phyloP scores from a whole-genome alignment of 441 rosid species.

The Populus hybrid region DNA sequence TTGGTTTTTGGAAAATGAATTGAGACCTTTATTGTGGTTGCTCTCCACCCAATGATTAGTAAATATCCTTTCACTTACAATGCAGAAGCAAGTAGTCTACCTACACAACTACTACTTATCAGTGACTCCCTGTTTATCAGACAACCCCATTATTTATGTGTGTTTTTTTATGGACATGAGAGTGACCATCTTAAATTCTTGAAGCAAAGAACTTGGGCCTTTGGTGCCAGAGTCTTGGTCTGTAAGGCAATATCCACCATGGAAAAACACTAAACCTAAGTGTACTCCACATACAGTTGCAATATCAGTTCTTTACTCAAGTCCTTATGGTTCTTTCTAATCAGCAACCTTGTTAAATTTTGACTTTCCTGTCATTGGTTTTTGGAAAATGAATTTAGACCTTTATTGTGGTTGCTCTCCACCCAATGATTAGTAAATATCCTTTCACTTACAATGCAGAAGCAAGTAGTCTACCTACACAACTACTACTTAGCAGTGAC shows the following conservation, averaged over 20 bases:
- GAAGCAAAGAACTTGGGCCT: background rate
- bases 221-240: background rate
- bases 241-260: background rate
- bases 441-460: background rate
- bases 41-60: background rate
- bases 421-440: background rate
- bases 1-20: background rate
- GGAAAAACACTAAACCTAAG: conserved; percentile 5
- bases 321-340: background rate
- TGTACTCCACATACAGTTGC: conserved; percentile 7
- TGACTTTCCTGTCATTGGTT: background rate
- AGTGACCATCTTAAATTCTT: background rate
- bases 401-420: background rate
- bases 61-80: background rate
- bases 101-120: background rate
- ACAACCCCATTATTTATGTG: background rate
- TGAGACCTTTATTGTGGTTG: background rate
- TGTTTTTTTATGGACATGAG: background rate
- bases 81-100: conserved; percentile 9
- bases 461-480: conserved; percentile 4
- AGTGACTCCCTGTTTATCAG: background rate
- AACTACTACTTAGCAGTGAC: background rate
- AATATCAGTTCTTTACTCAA: background rate
- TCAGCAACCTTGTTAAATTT: background rate
- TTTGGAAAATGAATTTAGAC: background rate